Evolutionary conservation across 805 yeast species (phyloP).

Genomic region (Saccharomycopsis fermentans): DNA sequence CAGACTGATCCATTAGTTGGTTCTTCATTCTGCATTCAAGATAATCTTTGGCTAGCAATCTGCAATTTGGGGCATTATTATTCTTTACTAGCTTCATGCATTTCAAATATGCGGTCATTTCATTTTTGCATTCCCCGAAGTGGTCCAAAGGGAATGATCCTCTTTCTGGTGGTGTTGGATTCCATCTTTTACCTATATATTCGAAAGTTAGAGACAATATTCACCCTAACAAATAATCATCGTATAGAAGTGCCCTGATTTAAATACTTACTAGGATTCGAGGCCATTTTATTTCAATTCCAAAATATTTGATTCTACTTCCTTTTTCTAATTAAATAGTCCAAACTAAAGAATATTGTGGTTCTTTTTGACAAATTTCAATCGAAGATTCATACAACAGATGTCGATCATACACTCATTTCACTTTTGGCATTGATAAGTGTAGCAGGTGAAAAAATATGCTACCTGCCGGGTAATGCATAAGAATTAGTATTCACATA

Average conservation of each 20-base stretch:
- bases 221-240: neutral
- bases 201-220: neutral
- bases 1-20: constrained; percentile 46
- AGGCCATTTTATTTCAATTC: neutral
- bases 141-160: constrained; percentile 97
- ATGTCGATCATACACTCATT: too few species aligned
- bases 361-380: too few species aligned
- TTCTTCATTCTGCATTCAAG: constrained; percentile 84
- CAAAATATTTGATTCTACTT: too few species aligned
- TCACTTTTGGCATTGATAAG: too few species aligned
- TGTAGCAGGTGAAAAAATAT: too few species aligned
- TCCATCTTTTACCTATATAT: constrained; percentile 13
- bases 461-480: too few species aligned
- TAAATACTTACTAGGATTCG: neutral
- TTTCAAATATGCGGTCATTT: constrained; percentile 64
- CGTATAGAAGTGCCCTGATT: too few species aligned
- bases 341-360: too few species aligned
- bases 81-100: constrained; percentile 74
- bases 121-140: constrained; percentile 54
- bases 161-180: constrained; percentile 88
- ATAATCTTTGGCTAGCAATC: constrained; percentile 73
- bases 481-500: too few species aligned
- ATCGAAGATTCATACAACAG: too few species aligned
- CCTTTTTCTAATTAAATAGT: too few species aligned
- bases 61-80: constrained; percentile 84